phyloP scores from a whole-genome alignment of 495 filamentous ascomycete species.

The Clohesyomyces aquaticus region DNA sequence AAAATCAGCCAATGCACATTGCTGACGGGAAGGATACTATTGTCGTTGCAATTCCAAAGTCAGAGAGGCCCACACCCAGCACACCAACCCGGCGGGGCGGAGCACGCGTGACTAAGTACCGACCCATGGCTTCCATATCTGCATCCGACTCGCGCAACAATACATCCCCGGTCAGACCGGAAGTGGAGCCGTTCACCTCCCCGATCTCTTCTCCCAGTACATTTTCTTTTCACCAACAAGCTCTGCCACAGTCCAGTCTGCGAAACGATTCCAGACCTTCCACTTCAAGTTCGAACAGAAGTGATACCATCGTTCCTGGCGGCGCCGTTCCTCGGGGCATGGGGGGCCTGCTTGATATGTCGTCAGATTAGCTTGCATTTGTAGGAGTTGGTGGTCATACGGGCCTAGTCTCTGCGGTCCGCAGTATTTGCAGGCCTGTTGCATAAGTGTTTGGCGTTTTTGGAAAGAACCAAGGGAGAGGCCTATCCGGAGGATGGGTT shows the following conservation, averaged over 20 bases:
- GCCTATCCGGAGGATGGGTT: neutral
- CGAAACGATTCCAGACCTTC: constrained; percentile 12
- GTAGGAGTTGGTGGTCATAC: constrained; percentile 7
- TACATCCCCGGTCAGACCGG: constrained; percentile 4
- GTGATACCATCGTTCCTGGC: neutral
- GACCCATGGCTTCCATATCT: constrained; percentile 12
- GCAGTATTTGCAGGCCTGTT: neutral
- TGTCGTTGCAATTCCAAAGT: neutral
- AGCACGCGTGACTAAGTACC: neutral
- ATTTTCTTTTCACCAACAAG: neutral
- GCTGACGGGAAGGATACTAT: neutral
- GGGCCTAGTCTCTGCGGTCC: neutral
- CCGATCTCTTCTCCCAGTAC: neutral
- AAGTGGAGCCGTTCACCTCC: constrained; percentile 19
- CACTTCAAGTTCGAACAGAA: constrained; percentile 1
- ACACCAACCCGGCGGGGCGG: neutral
- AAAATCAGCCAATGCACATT: neutral
- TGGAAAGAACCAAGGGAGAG: neutral
- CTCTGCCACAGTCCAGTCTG: neutral
- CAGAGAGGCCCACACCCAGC: neutral
- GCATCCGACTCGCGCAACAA: constrained; percentile 15
- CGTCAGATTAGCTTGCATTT: constrained; percentile 9
- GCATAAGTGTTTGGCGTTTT: constrained; percentile 9
- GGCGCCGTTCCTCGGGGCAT: neutral
- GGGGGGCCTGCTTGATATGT: neutral